phyloP scores from a whole-genome alignment of 2,329 filamentous ascomycete species.

The Aotearoamyces nothofagi region DNA sequence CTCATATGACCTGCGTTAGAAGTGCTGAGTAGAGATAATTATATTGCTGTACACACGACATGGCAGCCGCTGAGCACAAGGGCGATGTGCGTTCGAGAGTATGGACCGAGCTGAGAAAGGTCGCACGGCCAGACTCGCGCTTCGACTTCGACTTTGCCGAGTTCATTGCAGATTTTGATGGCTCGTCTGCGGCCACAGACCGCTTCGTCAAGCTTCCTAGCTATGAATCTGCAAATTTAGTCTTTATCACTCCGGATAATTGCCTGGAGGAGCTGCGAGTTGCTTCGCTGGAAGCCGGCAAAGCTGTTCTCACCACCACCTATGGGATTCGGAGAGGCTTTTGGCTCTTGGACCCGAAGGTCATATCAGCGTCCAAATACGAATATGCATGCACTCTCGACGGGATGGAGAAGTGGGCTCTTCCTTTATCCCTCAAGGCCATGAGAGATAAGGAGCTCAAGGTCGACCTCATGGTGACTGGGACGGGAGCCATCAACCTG shows the following conservation, averaged over 20 bases:
- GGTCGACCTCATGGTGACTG: slow-evolving; percentile 20
- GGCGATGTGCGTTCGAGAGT: background rate
- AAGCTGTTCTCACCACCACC: slow-evolving; percentile 21
- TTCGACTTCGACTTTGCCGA: slow-evolving; percentile 21
- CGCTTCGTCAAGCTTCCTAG: slow-evolving; percentile 14
- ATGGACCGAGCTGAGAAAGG: slow-evolving; percentile 4
- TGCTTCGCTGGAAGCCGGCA: slow-evolving; percentile 21
- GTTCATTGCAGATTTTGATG: slow-evolving; percentile 22
- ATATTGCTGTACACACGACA: too few species aligned
- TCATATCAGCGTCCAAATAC: slow-evolving; percentile 13
- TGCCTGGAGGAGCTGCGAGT: slow-evolving; percentile 20
- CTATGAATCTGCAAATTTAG: slow-evolving; percentile 14
- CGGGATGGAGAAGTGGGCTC: slow-evolving; percentile 22
- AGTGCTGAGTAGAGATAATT: too few species aligned
- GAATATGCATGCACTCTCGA: slow-evolving; percentile 19
- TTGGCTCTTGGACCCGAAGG: slow-evolving; percentile 18
- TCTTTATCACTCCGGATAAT: slow-evolving; percentile 23
- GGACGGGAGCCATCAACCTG: slow-evolving; percentile 19
- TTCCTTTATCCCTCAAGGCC: slow-evolving; percentile 16
- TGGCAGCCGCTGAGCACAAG: too few species aligned
- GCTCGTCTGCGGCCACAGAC: slow-evolving; percentile 14
- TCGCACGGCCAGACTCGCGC: slow-evolving; percentile 23
- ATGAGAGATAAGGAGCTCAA: slow-evolving; percentile 13
- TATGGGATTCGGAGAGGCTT: slow-evolving; percentile 22
- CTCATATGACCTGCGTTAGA: too few species aligned